phyloP scores from a whole-genome alignment of 495 filamentous ascomycete genomes.

The Penicillium alfredii region DNA sequence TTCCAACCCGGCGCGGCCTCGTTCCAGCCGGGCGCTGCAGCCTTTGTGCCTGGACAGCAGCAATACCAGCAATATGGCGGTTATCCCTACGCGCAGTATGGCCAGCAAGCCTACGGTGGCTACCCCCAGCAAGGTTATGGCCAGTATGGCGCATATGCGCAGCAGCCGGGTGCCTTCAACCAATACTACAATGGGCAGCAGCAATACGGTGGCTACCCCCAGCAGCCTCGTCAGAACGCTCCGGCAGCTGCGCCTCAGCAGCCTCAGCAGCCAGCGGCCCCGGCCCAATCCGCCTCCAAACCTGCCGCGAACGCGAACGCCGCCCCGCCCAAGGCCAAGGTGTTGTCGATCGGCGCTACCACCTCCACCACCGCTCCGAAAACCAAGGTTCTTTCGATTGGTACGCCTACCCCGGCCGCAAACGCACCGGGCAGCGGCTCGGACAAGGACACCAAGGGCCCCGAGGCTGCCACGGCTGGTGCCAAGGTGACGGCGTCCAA shows the following conservation, averaged over 20 bases:
- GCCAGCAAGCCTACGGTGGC: conserved; percentile 46
- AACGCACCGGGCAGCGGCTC: conserved; percentile 47
- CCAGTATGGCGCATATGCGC: conserved; percentile 44
- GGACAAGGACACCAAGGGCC: conserved; percentile 50
- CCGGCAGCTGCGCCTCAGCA: conserved; percentile 52
- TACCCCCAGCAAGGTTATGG: conserved; percentile 40
- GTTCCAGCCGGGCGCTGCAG: conserved; percentile 72
- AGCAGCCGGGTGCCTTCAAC: conserved; percentile 51
- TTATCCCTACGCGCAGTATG: conserved; percentile 43
- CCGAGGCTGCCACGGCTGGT: conserved; percentile 46
- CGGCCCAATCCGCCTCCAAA: conserved; percentile 26
- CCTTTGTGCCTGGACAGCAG: conserved; percentile 72
- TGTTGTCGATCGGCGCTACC: conserved; percentile 43
- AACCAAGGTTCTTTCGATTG: conserved; percentile 39
- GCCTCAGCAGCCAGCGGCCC: conserved; percentile 47
- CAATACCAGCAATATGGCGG: conserved; percentile 30
- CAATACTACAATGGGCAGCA: conserved; percentile 52
- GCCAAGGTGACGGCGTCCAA: conserved; percentile 74
- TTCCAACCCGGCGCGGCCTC: conserved; percentile 36
- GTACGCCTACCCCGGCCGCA: conserved; percentile 45
- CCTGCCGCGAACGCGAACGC: conserved; percentile 24
- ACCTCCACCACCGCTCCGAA: conserved; percentile 31
- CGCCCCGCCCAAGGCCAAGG: conserved; percentile 33
- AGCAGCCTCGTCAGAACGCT: conserved; percentile 35
- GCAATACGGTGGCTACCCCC: conserved; percentile 45